Percentiles rank a stretch among this genome's conserved stretches.
These are phyloP conservation scores for Kalmusia sp. DNA, from an alignment of 2,329 filamentous ascomycete genomes.

Conservation along the genomic window DNA sequence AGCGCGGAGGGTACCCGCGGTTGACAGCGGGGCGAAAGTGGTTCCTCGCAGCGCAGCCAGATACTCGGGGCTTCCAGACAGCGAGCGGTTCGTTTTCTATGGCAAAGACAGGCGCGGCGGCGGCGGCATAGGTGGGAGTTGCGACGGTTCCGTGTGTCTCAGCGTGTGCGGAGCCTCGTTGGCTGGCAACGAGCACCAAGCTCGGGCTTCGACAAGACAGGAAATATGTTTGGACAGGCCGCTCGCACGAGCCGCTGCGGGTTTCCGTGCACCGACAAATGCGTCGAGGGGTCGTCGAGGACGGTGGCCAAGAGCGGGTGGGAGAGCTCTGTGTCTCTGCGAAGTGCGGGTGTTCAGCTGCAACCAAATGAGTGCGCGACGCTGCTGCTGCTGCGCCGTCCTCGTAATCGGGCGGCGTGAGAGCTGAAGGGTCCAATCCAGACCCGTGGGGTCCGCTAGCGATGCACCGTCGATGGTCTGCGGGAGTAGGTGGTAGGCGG, in stretches of 20 bases:
- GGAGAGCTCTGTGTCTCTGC: neutral
- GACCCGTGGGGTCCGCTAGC: neutral
- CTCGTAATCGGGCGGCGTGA: neutral
- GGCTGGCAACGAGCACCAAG: constrained; percentile 11
- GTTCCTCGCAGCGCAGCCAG: constrained; percentile 21
- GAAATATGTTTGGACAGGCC: constrained; percentile 14
- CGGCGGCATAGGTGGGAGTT: constrained; percentile 18
- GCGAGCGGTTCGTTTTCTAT: constrained; percentile 1
- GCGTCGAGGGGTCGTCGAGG: neutral
- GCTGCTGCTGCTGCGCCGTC: constrained; percentile 3
- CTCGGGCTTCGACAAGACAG: constrained; percentile 2
- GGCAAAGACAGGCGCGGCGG: constrained; percentile 12
- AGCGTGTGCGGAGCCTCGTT: constrained; percentile 11
- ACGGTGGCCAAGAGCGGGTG: neutral
- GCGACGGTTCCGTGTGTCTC: constrained; percentile 1
- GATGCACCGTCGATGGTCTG: too few relatives aligned
- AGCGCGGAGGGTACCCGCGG: constrained; percentile 18
- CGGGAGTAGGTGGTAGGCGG: too few relatives aligned
- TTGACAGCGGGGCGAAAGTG: constrained; percentile 1
- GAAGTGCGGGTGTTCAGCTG: neutral
- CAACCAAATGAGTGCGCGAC: neutral
- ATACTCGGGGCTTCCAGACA: constrained; percentile 13
- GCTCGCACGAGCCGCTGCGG: neutral
- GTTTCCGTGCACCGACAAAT: neutral
- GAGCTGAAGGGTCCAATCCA: too few relatives aligned